These are phyloP conservation scores for Hordeum vulgare DNA, from an alignment of 176 grass and related monocot genomes.

Conservation along the genomic window MorexV3_pseudomolecules_assembly NC_058522.1:324033209-324033708, in stretches of 20 bases:
- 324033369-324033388: slow-evolving; percentile 90
- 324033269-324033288: slow-evolving; percentile 1
- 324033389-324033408: slow-evolving; percentile 79
- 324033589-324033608: not conserved
- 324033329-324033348: slow-evolving; percentile 85
- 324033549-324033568: not conserved
- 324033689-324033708: not conserved
- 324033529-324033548: not conserved
- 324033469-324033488: not conserved
- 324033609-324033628: not conserved
- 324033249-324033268: not conserved
- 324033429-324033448: not conserved
- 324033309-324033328: slow-evolving; percentile 38
- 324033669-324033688: not conserved
- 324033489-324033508: not conserved
- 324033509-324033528: not conserved
- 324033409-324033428: slow-evolving; percentile 72
- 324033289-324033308: not conserved
- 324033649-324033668: not conserved
- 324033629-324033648: not conserved
- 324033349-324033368: slow-evolving; percentile 86
- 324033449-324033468: slow-evolving; percentile 7
- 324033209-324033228: not conserved
- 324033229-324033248: not conserved
- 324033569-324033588: not conserved